Evolutionary conservation across 1,284 basidiomycete genomes (phyloP), one percentile per base, ranked within the genome.

Genomic region (Vanrija humicola): DNA sequence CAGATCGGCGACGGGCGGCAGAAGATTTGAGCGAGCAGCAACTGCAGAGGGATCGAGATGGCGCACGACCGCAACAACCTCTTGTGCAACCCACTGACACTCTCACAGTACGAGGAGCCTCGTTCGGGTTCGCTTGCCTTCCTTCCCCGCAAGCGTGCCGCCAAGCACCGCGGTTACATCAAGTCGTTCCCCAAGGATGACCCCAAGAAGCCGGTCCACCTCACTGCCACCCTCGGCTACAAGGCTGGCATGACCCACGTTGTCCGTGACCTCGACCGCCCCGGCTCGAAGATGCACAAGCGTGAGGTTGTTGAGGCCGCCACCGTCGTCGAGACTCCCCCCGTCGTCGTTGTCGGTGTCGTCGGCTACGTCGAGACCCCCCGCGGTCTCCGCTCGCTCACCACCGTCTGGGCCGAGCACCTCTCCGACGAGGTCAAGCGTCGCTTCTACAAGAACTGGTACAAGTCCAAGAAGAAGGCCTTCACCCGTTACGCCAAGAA

Each of bases 361-460:
- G 96, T 99, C 70, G 96, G 96, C 70, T 99, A 98, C 82, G 92
- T 98, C 79, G 96, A 99, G 83, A 98, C 96, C 64, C 96, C 96
- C 73, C 94, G 95, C 74, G 96, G 96, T 74, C 87, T 99, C 64
- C 93, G 96, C 73, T 92, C 82, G 46, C 78, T 84, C 66, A 84
- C 83, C 72, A 84, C 83, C 68, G 83, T 84, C 68, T 84, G 83
- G 83, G 83, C 83, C 64, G 81, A 83, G 77, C 83, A 84, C 79
- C 79, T 84, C 53, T 81, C 79, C 51, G 83, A 84, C 73, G 95
- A 98, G 79, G 79, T 98, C 48, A 98, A 96, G 82, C 90, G 96
- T 77, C 87, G 96, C 73, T 98, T 98, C 89, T 97, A 98, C 89
- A 97, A 95, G 86, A 98, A 98, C 87, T 99, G 96, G 96, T 98